Base-by-base conservation (phyloP, 1,139 yeast genomes). In the Chernovozyma aurita region DNA sequence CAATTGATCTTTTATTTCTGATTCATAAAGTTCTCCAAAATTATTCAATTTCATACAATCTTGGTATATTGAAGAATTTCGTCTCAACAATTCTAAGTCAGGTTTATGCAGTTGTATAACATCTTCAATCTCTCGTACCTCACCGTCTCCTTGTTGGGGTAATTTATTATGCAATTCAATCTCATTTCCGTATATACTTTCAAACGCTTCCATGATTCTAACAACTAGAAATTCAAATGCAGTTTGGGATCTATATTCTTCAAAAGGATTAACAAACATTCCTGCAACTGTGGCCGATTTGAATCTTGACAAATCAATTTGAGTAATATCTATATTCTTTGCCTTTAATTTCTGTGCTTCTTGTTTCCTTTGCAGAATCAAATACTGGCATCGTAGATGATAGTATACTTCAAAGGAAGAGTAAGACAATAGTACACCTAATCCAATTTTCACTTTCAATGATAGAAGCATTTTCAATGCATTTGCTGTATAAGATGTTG, bases 171-270 rank as follows among this genome's bases (percentile, higher is more conserved):
- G 73, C 3, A 64, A 42, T 42, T 69, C 75, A 30, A 65, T 48
- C 32, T 79, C 77, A 26, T 86, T 92, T 18, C 94, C 78, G 35
- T 81, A 80, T 28, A 73, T 65, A 37, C 73, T 62, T 47, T 84
- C 86, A 45, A 83, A 72, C 5, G 86, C 54, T 53, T 88, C 96
- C 42, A 80, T 57, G 4, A 86, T 44, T 22, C 96, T 63, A 40
- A 88, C 85, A 31, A 76, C 64, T 25, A 85, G 62, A 58, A 88
- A 90, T 61, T 90, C 97, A 54, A 85, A 85, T 5, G 87, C 72
- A 0, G 97, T 87, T 58, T 88, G 97, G 3, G 90, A 83, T 33
- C 97, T 67, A 54, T 90, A 90, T 52, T 90, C 96, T n/a, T 74
- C 75, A 53, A 90, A 90, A 2, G 97, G 97, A 52, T 90, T 90